phyloP scores from a whole-genome alignment of 2,329 filamentous ascomycete genomes.

The Orbilia brochopaga region DNA sequence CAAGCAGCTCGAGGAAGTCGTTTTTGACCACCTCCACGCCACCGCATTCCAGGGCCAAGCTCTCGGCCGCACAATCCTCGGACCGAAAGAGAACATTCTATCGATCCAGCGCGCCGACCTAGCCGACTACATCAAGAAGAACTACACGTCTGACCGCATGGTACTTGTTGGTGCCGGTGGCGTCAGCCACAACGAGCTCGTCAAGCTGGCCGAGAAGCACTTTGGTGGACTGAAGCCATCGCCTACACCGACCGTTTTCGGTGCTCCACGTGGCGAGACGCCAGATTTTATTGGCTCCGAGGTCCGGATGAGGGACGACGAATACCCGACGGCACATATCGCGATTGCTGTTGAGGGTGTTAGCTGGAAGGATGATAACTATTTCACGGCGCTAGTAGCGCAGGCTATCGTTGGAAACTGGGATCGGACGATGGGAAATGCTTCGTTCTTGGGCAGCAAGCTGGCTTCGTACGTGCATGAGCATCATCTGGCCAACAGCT shows the following conservation, averaged over 20 bases:
- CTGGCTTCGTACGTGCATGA: conserved; percentile 93
- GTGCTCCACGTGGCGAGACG: conserved; percentile 75
- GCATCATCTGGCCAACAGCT: conserved; percentile 96
- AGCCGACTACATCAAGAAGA: conserved; percentile 96
- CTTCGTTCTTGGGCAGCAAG: conserved; percentile 96
- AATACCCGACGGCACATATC: conserved; percentile 93
- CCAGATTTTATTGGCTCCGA: conserved; percentile 97
- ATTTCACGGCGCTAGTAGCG: conserved; percentile 96
- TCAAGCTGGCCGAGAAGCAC: conserved; percentile 95
- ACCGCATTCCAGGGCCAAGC: conserved; percentile 97
- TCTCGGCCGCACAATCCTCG: conserved; percentile 95
- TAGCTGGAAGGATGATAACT: conserved; percentile 98
- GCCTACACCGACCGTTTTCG: conserved; percentile 74
- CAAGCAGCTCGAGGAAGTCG: conserved; percentile 99
- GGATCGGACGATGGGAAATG: conserved; percentile 98
- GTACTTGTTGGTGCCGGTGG: conserved; percentile 95
- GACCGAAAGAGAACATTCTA: conserved; percentile 96
- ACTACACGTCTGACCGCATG: conserved; percentile 99
- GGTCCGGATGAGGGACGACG: conserved; percentile 93
- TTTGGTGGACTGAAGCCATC: conserved; percentile 76
- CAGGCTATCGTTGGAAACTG: conserved; percentile 99
- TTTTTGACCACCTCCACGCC: conserved; percentile 98
- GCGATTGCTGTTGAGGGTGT: conserved; percentile 99
- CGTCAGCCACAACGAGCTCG: conserved; percentile 89
- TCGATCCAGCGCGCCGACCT: conserved; percentile 92